Evolutionary conservation across 371 early-diverging fungal genomes (phyloP), one percentile per base, ranked within the genome.

Genomic region (Rhizopus arrhizus): DNA sequence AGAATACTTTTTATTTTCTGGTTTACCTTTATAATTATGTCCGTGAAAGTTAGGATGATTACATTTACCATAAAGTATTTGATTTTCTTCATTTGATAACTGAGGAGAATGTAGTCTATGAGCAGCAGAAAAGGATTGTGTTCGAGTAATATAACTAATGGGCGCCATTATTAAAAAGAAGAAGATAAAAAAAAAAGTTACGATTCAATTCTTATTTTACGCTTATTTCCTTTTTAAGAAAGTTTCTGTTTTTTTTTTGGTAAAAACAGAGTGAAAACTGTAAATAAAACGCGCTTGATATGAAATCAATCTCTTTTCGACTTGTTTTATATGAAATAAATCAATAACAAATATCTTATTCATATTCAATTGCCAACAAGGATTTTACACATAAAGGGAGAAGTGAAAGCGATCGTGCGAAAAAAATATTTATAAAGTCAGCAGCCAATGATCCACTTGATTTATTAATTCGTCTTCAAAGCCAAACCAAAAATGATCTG

Each of bases 21-120:
- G 43, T 51, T 5, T 69, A 86, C 88, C 83, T 81, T 83, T 86
- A 66, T 94, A 95, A 75, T 95, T 95, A 78, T 96, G 95, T 0
- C 96, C 96, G 67, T 96, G 96, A 42, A 87, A 91, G 64, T 89
- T 84, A 11, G 77, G 75, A 56, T 89, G 79, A 70, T 96, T 95
- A 75, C 96, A 96, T 80, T 95, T 95, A 62, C 96, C 96, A 71
- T 82, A 95, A 5, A 92, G 59, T 43, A 62, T 64, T 10, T 61
- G 33, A 67, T 96, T 96, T 59, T 92, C 90, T 62, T 87, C 90
- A 16, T 71, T 80, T 40, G 84, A 80, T 13, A 96, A 77, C 16
- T 76, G 66, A 28, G 79, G 79, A 6, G 92, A 90, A 70, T 95
- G 86, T 56, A 96, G 80, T 40, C 96, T 84, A 72, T 96, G 96